A percentile compares a stretch with the other conserved stretches of the same genome.
phyloP scores from a whole-genome alignment of 2,329 filamentous ascomycete species.

The Xylariales sp. region DNA sequence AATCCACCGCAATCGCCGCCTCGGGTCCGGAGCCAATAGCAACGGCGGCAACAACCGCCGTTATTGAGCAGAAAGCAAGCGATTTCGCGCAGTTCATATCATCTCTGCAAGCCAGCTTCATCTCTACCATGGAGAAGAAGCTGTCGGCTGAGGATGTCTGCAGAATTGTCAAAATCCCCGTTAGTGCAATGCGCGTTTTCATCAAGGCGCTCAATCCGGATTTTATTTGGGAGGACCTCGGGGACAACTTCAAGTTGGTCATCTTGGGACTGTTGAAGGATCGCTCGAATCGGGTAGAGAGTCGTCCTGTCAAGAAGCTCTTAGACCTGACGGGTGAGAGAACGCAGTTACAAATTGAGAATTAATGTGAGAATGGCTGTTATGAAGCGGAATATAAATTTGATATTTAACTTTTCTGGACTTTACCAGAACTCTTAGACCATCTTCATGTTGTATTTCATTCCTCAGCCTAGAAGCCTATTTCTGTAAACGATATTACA shows the following conservation, averaged over 20 bases:
- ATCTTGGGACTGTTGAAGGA: not conserved
- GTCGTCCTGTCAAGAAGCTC: not conserved
- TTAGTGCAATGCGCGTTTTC: not conserved
- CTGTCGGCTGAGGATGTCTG: not conserved
- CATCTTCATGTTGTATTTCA: too few species aligned
- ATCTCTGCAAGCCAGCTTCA: not conserved
- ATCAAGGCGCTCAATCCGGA: not conserved
- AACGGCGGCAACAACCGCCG: not conserved
- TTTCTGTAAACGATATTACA: too few species aligned
- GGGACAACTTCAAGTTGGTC: not conserved
- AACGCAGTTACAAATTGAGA: too few species aligned
- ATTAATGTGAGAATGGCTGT: too few species aligned
- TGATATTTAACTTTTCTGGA: too few species aligned
- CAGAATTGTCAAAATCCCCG: not conserved
- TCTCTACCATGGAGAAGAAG: not conserved
- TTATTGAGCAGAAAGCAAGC: not conserved
- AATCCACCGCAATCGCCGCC: not conserved
- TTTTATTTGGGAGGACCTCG: not conserved
- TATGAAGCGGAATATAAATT: too few species aligned
- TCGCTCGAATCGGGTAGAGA: not conserved
- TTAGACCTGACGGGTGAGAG: too few species aligned
- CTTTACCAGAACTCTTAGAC: too few species aligned
- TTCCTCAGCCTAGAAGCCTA: too few species aligned
- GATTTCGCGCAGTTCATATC: not conserved
- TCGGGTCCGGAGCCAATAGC: not conserved